A percentile compares a stretch with the other conserved stretches of the same genome.
phyloP scores from a whole-genome alignment of 2,329 filamentous ascomycete species.

The Talaromyces sp. region DNA sequence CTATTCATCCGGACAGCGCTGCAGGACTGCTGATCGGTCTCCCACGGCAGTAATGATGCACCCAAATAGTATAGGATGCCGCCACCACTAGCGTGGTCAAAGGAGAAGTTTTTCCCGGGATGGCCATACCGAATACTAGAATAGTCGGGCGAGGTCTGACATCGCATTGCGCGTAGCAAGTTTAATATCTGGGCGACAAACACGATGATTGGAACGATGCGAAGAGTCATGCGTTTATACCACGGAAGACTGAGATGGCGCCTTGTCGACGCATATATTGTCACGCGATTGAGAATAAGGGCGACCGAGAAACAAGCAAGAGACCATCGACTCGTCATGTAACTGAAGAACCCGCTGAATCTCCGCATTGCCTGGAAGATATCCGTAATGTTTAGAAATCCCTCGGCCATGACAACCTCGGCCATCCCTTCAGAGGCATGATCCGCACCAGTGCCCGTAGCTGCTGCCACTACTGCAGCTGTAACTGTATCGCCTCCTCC shows the following conservation, averaged over 20 bases:
- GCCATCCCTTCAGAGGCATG: constrained; percentile 27
- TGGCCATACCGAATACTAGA: constrained; percentile 65
- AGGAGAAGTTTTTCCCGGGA: constrained; percentile 57
- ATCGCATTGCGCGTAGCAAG: constrained; percentile 80
- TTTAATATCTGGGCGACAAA: constrained; percentile 63
- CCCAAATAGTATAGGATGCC: constrained; percentile 67
- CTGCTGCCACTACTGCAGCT: constrained; percentile 15
- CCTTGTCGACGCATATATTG: constrained; percentile 87
- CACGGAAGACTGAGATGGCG: constrained; percentile 72
- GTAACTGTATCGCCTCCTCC: constrained; percentile 37
- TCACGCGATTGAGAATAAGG: constrained; percentile 81
- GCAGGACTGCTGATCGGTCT: constrained; percentile 71
- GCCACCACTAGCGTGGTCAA: constrained; percentile 67
- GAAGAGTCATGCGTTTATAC: constrained; percentile 64
- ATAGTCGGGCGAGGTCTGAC: constrained; percentile 77
- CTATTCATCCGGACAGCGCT: constrained; percentile 68
- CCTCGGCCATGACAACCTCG: constrained; percentile 27
- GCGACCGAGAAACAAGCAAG: constrained; percentile 82
- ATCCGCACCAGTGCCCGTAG: constrained; percentile 32
- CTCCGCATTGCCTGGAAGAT: constrained; percentile 56
- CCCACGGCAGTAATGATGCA: constrained; percentile 66
- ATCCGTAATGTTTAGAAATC: constrained; percentile 36
- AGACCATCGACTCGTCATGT: constrained; percentile 88
- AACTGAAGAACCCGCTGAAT: constrained; percentile 81
- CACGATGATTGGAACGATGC: constrained; percentile 65